Conservation (phyloP, 2,329 filamentous ascomycete genomes). For the Nigrospora sphaerica region DNA sequence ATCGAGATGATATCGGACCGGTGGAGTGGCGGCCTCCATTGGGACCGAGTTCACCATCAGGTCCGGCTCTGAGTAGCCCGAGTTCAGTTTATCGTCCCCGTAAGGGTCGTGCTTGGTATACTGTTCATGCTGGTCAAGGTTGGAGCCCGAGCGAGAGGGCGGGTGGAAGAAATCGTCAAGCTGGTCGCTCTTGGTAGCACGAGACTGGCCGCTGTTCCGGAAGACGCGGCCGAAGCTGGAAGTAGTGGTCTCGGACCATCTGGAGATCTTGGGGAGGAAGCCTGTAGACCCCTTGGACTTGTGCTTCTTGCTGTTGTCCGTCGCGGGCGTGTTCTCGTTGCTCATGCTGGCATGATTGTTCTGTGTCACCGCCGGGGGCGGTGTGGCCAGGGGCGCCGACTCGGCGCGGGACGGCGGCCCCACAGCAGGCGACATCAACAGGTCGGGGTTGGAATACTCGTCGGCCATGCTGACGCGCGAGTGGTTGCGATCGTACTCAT, state of each 20-base stretch:
- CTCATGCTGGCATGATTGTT: constrained; percentile 44
- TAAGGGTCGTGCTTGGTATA: constrained; percentile 49
- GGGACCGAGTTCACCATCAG: constrained; percentile 23
- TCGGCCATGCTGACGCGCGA: constrained; percentile 26
- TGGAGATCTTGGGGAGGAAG: constrained; percentile 85
- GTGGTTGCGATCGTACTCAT: constrained; percentile 49
- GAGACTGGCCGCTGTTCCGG: constrained; percentile 52
- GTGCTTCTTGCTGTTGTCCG: constrained; percentile 76
- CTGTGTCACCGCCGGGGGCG: constrained; percentile 42
- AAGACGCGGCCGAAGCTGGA: constrained; percentile 79
- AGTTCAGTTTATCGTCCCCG: constrained; percentile 53
- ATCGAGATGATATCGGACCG: constrained; percentile 13
- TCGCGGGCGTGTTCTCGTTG: constrained; percentile 72
- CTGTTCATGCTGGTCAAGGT: constrained; percentile 61
- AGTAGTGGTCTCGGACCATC: constrained; percentile 94
- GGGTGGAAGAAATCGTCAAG: constrained; percentile 53
- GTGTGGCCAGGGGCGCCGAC: constrained; percentile 49
- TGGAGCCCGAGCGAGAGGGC: constrained; percentile 72
- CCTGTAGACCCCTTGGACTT: constrained; percentile 76
- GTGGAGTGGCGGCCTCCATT: constrained; percentile 8
- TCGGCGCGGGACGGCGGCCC: constrained; percentile 41
- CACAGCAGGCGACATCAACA: constrained; percentile 53
- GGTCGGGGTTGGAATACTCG: constrained; percentile 52
- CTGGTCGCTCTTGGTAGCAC: constrained; percentile 45
- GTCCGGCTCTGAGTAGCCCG: constrained; percentile 48